These are phyloP conservation scores for Akebia trifoliata DNA, from an alignment of 164 flowering plant genomes.

Conservation along the genomic window DNA sequence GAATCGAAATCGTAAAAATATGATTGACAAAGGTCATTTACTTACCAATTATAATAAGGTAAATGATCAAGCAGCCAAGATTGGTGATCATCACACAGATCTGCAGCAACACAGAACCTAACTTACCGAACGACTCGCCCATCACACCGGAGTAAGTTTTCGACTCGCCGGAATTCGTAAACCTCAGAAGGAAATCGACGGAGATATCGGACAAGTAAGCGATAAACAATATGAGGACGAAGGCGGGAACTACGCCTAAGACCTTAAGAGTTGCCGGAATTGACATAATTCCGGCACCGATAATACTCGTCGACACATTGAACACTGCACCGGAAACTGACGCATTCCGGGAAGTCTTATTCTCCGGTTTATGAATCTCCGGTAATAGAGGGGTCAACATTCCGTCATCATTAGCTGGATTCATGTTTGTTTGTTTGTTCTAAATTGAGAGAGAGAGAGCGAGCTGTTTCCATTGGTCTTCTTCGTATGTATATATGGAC, in stretches of 20 bases:
- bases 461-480: neutral
- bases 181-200: constrained; percentile 64
- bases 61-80: constrained; percentile 66
- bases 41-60: constrained; percentile 78
- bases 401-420: constrained; percentile 21
- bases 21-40: too few species aligned
- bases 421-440: constrained; percentile 1
- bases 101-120: constrained; percentile 65
- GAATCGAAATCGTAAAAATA: too few species aligned
- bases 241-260: constrained; percentile 69
- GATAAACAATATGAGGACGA: constrained; percentile 44
- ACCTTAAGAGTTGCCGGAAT: constrained; percentile 90
- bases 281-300: constrained; percentile 98
- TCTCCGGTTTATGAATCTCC: constrained; percentile 11
- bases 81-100: constrained; percentile 58
- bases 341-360: constrained; percentile 1
- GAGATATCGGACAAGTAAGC: constrained; percentile 64
- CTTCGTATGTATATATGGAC: too few species aligned
- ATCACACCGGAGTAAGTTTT: constrained; percentile 71
- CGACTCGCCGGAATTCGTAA: constrained; percentile 51
- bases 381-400: constrained; percentile 30
- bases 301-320: constrained; percentile 84
- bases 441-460: neutral
- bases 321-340: constrained; percentile 76
- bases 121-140: constrained; percentile 71